These are phyloP conservation scores for Ulota crispa DNA, from an alignment of 225 moss, liverwort and hornwort species.

Conservation along the genomic window DNA sequence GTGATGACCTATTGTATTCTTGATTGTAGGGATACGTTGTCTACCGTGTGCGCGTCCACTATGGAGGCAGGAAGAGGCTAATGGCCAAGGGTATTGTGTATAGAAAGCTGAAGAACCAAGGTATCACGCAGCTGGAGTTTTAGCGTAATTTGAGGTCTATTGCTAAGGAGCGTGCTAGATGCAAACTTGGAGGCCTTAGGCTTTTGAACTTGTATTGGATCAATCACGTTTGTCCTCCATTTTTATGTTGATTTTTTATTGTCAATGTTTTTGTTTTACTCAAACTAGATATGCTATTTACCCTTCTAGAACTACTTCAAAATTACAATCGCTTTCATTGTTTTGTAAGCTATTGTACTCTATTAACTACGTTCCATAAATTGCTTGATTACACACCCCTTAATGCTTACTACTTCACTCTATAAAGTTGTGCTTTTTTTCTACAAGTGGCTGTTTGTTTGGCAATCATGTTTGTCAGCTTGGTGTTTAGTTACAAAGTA, in stretches of 20 bases:
- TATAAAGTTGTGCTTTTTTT: too few relatives aligned
- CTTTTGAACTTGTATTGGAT: slow-evolving; percentile 90
- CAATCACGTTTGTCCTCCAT: slow-evolving; percentile 52
- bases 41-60: slow-evolving; percentile 76
- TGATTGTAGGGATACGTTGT: slow-evolving; percentile 70
- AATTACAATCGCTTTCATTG: neutral
- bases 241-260: neutral
- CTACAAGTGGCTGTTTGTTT: too few relatives aligned
- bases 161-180: slow-evolving; percentile 88
- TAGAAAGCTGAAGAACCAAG: slow-evolving; percentile 90
- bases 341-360: neutral
- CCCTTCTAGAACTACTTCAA: too few relatives aligned
- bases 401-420: too few relatives aligned
- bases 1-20: neutral
- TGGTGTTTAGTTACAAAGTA: too few relatives aligned
- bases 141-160: slow-evolving; percentile 83
- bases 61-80: slow-evolving; percentile 86
- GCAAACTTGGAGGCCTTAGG: slow-evolving; percentile 84
- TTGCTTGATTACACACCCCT: too few relatives aligned
- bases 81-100: too few relatives aligned
- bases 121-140: slow-evolving; percentile 88
- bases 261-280: neutral
- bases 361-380: too few relatives aligned
- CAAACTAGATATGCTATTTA: neutral
- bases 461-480: too few relatives aligned